Evolutionary conservation across 129 eudicot species (phyloP), one percentile per base, ranked within the genome.

Genomic region (Flaveria bidentis): DNA sequence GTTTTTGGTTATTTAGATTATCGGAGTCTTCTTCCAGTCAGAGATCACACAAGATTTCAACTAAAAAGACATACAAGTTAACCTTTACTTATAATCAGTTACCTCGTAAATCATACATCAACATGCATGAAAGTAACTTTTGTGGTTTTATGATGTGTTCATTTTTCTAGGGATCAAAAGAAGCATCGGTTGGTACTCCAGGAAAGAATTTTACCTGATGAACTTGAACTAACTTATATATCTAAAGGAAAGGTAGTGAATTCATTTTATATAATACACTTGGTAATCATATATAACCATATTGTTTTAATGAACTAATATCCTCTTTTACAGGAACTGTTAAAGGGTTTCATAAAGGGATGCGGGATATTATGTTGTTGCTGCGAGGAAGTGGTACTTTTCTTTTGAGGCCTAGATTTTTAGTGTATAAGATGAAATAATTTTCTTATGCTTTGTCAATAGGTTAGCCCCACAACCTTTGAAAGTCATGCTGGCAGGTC

Each of bases 401-500:
- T 26, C 66, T 71, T 50, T 62, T 51, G 26, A 36, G 18, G 62
- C 33, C 45, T 17, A 20, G 58, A 75, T 66, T 44, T 72, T 5
- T 75, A 6, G 49, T 39, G 12, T 23, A 15, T 67, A 16, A 6
- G 33, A 77, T 55, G 69, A 60, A 69, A 39, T 76, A 14, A 72
- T 28, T 17, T 47, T 61, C 30, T 81, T 80, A 49, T 39, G 47
- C 15, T 33, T 65, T 80, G 50, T 82, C 77, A 69, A 71, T 71
- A 92, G 98, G 85, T 92, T 66, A 92, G 98, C 75, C 85, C 98
- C 30, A 90, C 98, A 71, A 84, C 73, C 41, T 92, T 92, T 61
- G 98, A 92, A 88, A 86, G 88, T n/a, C 98, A 90, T 76, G 98
- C 98, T 66, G 98, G 98, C 74, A 85, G 82, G 89, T 84, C 89